These are phyloP conservation scores for Rickenella mellea DNA, from an alignment of 768 basidiomycete species.

Conservation along the genomic window DNA sequence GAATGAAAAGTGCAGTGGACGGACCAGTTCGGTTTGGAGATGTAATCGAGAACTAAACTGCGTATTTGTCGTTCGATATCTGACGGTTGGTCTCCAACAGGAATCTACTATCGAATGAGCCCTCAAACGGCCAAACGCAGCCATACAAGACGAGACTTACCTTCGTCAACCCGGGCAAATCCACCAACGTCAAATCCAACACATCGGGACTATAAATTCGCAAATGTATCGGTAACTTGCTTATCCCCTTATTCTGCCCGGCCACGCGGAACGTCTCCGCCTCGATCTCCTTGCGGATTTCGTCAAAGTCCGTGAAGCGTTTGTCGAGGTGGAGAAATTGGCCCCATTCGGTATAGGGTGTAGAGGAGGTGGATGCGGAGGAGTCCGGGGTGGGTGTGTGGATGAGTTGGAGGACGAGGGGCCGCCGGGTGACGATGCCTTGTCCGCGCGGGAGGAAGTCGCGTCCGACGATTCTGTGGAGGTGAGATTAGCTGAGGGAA, in stretches of 20 bases:
- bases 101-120: conserved; percentile 49
- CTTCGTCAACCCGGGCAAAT: conserved; percentile 95
- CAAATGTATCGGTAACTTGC: conserved; percentile 90
- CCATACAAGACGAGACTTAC: conserved; percentile 28
- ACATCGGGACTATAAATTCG: conserved; percentile 95
- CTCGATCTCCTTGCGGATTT: conserved; percentile 94
- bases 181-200: conserved; percentile 90
- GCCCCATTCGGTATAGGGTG: conserved; percentile 73
- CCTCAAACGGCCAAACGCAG: background rate
- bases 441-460: conserved; percentile 83
- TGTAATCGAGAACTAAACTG: conserved; percentile 88
- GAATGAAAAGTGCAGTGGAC: conserved; percentile 10
- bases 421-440: conserved; percentile 94
- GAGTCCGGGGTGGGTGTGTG: conserved; percentile 66
- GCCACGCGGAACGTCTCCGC: conserved; percentile 96
- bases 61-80: conserved; percentile 98
- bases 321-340: conserved; percentile 97
- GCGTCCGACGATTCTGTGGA: conserved; percentile 78
- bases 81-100: conserved; percentile 93
- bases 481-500: no score
- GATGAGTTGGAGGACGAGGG: conserved; percentile 91
- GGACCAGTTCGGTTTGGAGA: conserved; percentile 92
- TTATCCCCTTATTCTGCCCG: conserved; percentile 97
- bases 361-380: conserved; percentile 28
- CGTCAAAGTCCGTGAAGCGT: conserved; percentile 91